Percentiles rank a stretch among this genome's conserved stretches.
phyloP scores from a whole-genome alignment of 495 filamentous ascomycete species.

The Penicillium cosmopolitanum region DNA sequence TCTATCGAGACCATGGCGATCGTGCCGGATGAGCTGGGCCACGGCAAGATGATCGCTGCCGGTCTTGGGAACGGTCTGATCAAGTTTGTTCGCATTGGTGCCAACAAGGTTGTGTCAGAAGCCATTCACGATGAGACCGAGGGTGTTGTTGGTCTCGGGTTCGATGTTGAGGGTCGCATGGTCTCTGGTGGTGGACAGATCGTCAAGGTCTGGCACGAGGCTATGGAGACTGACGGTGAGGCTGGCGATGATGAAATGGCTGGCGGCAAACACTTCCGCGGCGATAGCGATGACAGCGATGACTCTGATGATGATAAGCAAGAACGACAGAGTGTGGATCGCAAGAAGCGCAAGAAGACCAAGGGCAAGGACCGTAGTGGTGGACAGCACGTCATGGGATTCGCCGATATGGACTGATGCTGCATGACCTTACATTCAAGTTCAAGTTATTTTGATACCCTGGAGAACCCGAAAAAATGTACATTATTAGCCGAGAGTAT shows the following conservation, averaged over 20 bases:
- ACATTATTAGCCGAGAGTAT: not conserved
- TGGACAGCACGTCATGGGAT: slow-evolving; percentile 63
- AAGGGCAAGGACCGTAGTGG: slow-evolving; percentile 57
- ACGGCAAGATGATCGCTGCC: slow-evolving; percentile 69
- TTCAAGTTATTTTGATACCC: slow-evolving; percentile 28
- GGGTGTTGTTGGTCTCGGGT: slow-evolving; percentile 74
- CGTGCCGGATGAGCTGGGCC: slow-evolving; percentile 66
- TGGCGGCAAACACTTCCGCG: slow-evolving; percentile 39
- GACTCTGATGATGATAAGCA: slow-evolving; percentile 51
- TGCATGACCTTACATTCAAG: slow-evolving; percentile 8
- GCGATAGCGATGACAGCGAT: slow-evolving; percentile 49
- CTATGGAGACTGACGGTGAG: slow-evolving; percentile 37
- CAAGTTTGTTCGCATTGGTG: slow-evolving; percentile 57
- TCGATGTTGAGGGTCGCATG: slow-evolving; percentile 82
- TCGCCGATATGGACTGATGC: slow-evolving; percentile 65
- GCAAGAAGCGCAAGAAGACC: slow-evolving; percentile 61
- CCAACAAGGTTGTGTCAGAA: slow-evolving; percentile 60
- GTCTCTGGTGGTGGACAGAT: slow-evolving; percentile 81
- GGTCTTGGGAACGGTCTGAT: slow-evolving; percentile 74
- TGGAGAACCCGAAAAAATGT: slow-evolving; percentile 8
- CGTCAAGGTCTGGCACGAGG: slow-evolving; percentile 84
- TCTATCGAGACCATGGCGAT: slow-evolving; percentile 71
- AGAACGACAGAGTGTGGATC: slow-evolving; percentile 18
- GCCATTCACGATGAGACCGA: slow-evolving; percentile 83
- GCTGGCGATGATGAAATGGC: slow-evolving; percentile 43